Base-by-base conservation (phyloP, 2,329 filamentous ascomycete genomes). In the Neurospora sp. region DNA sequence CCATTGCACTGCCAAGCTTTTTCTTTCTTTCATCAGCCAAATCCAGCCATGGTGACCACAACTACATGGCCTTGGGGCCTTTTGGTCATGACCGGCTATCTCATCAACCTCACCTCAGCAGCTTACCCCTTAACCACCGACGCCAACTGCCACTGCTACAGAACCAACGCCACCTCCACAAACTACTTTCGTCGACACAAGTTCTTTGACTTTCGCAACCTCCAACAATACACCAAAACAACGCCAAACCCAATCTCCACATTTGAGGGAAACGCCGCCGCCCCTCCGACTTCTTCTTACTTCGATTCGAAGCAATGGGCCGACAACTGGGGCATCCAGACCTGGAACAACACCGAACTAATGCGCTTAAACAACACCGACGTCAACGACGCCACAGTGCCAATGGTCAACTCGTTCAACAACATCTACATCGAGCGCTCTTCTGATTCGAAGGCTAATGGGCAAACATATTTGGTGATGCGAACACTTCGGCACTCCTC, bases 351-450 rank as follows among this genome's bases (percentile, higher is more conserved):
- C 70, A 76, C 76, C 71, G 76, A 67, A 6, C 70, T 70, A 37
- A 57, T 77, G 68, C 52, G 10, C 69, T 39, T 70, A 73, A 72
- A 74, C 68, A 68, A 73, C 70, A 71, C 17, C 37, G 71, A 72
- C 62, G 8, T 74, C 38, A 73, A 71, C 69, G 77, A 79, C 68
- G 80, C 78, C 10, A 77, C 78, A 0, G 69, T 79, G 10, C 72
- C 78, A 65, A 80, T 81, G 76, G 77, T 81, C 72, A 79, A 82
- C 75, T 79, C 77, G 33, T 75, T 77, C 41, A 81, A 81, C 74
- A 82, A 82, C 71, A 76, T 82, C 69, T 82, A 80, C 76, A 78
- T 82, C 71, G 79, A 82, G 72, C 73, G 74, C 65, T 80, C 80
- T 72, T 69, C 68, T 11, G 79, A 81, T 71, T 67, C 71, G 4